Conservation (phyloP, 1,139 yeast species). For the Suhomyces chickasaworum region DNA sequence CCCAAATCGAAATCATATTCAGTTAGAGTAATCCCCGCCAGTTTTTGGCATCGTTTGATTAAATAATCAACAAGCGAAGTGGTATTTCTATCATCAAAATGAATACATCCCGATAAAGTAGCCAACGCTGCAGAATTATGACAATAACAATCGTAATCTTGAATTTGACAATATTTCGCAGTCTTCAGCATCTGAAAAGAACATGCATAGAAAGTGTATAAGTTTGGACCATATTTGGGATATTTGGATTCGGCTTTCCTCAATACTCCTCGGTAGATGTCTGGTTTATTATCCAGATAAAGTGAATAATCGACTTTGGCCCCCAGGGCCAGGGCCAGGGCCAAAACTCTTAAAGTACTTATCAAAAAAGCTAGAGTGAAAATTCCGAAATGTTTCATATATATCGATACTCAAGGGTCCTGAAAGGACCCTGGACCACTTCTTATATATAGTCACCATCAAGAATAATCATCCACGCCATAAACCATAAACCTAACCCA, state of each 20-base stretch:
- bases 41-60: slow-evolving; percentile 6
- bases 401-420: not conserved
- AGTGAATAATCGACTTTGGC: not conserved
- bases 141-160: slow-evolving; percentile 3
- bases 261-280: slow-evolving; percentile 1
- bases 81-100: not conserved
- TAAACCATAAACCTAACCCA: too few relatives aligned
- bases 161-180: not conserved
- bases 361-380: not conserved
- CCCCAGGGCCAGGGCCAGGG: too few relatives aligned
- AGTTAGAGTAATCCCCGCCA: slow-evolving; percentile 16
- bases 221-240: not conserved
- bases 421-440: not conserved
- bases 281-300: not conserved
- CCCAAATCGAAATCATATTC: slow-evolving; percentile 21
- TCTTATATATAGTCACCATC: not conserved
- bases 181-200: not conserved
- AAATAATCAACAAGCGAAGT: not conserved
- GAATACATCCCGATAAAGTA: slow-evolving; percentile 7
- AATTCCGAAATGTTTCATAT: not conserved
- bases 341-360: not conserved
- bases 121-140: slow-evolving; percentile 5
- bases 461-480: too few relatives aligned
- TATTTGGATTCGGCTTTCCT: not conserved
- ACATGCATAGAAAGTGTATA: slow-evolving; percentile 3